A percentile compares a stretch with the other conserved stretches of the same genome.
These are phyloP conservation scores for Podospora tetraspora DNA, from an alignment of 495 filamentous ascomycete genomes.

Conservation along the genomic window DNA sequence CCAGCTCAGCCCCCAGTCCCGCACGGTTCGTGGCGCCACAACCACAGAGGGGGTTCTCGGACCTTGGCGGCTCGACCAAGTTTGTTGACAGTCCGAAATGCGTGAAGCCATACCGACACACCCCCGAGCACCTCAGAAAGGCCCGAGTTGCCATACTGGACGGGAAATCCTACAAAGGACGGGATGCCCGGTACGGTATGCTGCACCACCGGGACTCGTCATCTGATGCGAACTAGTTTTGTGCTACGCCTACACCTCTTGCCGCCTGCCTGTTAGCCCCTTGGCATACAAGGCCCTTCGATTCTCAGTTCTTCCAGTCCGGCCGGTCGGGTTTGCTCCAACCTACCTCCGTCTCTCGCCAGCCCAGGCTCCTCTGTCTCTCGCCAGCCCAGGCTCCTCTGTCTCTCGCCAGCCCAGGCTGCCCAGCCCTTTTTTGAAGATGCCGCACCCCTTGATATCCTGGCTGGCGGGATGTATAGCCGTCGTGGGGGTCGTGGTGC, in stretches of 20 bases:
- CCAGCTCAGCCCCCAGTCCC: not conserved
- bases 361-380: not conserved
- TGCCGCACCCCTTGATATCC: slow-evolving; percentile 19
- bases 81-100: not conserved
- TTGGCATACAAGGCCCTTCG: not conserved
- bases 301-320: not conserved
- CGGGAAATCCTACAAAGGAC: not conserved
- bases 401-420: not conserved
- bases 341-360: not conserved
- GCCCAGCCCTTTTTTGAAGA: not conserved
- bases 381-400: not conserved
- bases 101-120: not conserved
- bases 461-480: slow-evolving; percentile 22
- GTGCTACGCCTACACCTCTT: not conserved
- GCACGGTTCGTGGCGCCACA: not conserved
- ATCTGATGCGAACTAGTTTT: not conserved
- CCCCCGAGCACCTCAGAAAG: not conserved
- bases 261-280: not conserved
- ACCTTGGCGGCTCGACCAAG: not conserved
- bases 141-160: not conserved
- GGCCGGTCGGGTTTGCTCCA: too few species aligned
- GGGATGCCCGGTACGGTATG: too few species aligned
- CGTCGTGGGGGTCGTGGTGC: slow-evolving; percentile 22
- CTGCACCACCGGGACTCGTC: not conserved
- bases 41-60: too few species aligned